Conservation (phyloP, 192 early-diverging fungal species). For the Gaertneriomyces semiglobifer region DNA sequence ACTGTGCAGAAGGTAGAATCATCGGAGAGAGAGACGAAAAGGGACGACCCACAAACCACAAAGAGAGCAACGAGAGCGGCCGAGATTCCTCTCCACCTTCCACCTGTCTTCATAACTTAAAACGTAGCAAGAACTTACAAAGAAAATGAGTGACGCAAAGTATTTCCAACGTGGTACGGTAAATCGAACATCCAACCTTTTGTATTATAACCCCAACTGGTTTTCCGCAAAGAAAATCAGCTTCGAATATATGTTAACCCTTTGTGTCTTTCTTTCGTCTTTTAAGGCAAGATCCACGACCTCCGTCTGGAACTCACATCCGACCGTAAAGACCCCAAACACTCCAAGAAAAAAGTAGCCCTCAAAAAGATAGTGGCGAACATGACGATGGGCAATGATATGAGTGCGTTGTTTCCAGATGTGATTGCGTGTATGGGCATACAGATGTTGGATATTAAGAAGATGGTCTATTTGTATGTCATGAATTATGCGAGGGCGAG, state of each 20-base stretch:
- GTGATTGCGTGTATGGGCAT: slow-evolving; percentile 90
- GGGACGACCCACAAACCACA: too few species aligned
- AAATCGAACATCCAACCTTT: neutral
- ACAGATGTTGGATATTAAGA: slow-evolving; percentile 65
- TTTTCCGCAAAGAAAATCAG: neutral
- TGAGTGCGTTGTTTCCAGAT: slow-evolving; percentile 89
- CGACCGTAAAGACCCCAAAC: slow-evolving; percentile 83
- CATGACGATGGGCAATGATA: slow-evolving; percentile 99
- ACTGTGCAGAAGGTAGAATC: too few species aligned
- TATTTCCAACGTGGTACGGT: slow-evolving; percentile 70
- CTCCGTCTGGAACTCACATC: slow-evolving; percentile 89
- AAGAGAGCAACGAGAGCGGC: too few species aligned
- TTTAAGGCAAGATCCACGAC: slow-evolving; percentile 90
- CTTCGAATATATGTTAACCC: neutral
- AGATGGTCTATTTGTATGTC: slow-evolving; percentile 89
- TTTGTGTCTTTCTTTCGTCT: neutral
- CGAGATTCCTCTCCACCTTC: too few species aligned
- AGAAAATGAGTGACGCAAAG: slow-evolving; percentile 72
- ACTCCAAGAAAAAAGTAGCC: slow-evolving; percentile 88
- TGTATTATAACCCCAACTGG: neutral
- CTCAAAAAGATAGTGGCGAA: slow-evolving; percentile 98
- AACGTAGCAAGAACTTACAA: neutral
- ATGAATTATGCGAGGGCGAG: slow-evolving; percentile 94
- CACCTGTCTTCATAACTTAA: neutral
- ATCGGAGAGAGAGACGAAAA: too few species aligned